Conservation (phyloP, 495 filamentous ascomycete species). For the Xylona heveae region DNA sequence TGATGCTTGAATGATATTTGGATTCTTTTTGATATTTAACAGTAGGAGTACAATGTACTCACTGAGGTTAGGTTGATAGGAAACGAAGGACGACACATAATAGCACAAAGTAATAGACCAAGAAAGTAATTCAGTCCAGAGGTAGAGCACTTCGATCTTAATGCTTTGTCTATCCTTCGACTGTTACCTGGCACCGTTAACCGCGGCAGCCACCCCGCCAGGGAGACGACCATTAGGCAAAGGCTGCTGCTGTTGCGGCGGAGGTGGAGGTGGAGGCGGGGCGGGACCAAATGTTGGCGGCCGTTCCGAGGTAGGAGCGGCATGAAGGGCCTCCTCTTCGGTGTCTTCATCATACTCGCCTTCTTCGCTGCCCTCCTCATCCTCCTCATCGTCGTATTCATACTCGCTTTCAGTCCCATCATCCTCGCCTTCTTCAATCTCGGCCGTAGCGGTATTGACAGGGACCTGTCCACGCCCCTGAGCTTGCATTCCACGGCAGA, state of each 20-base stretch:
- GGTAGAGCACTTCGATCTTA: too few species aligned
- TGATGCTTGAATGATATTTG: too few species aligned
- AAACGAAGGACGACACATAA: too few species aligned
- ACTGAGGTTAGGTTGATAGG: too few species aligned
- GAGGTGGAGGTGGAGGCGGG: constrained; percentile 20
- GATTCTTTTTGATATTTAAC: too few species aligned
- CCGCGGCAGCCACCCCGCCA: constrained; percentile 6
- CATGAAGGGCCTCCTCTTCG: constrained; percentile 22
- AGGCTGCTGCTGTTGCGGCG: constrained; percentile 11
- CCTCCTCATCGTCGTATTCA: constrained; percentile 39
- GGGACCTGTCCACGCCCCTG: constrained; percentile 52
- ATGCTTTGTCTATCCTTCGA: too few species aligned
- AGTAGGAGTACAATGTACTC: too few species aligned
- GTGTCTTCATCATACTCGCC: constrained; percentile 47
- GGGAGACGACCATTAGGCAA: constrained; percentile 11
- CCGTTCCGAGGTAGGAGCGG: constrained; percentile 7
- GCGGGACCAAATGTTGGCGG: constrained; percentile 17
- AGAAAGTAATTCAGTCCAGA: too few species aligned
- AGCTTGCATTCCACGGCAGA: constrained; percentile 86
- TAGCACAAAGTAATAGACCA: too few species aligned
- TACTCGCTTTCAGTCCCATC: constrained; percentile 51
- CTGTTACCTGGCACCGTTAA: too few species aligned
- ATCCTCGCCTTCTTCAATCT: constrained; percentile 35
- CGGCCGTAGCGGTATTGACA: constrained; percentile 30
- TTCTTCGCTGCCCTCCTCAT: constrained; percentile 41